A percentile compares a stretch with the other conserved stretches of the same genome.
Conservation (phyloP, 352 stramenopile species). For the Peronospora destructor region DNA sequence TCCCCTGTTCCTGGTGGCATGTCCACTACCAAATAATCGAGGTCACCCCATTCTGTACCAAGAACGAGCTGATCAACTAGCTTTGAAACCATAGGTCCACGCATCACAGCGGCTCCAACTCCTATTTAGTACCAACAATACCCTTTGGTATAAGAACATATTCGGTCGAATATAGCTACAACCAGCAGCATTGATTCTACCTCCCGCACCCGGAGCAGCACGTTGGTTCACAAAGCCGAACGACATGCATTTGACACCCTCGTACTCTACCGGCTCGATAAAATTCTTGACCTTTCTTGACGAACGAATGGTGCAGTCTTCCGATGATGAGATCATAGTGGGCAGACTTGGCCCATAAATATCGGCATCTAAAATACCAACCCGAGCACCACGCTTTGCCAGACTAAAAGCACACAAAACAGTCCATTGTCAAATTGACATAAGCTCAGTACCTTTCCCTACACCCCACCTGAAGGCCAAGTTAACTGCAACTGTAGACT, state of each 20-base stretch:
- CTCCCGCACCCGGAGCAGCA: conserved; percentile 64
- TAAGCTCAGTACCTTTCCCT: not conserved
- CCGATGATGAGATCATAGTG: conserved; percentile 89
- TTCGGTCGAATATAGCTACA: not conserved
- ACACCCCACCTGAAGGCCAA: conserved; percentile 85
- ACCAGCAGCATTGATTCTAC: conserved; percentile 14
- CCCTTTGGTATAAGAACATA: not conserved
- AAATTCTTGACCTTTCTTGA: conserved; percentile 69
- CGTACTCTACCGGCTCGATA: conserved; percentile 75
- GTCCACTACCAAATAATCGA: conserved; percentile 99
- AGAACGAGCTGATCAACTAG: conserved; percentile 94
- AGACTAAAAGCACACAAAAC: conserved; percentile 38
- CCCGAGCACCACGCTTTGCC: conserved; percentile 82
- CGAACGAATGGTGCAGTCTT: conserved; percentile 58
- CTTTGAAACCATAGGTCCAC: conserved; percentile 97
- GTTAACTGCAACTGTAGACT: conserved; percentile 98
- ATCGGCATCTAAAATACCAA: conserved; percentile 98
- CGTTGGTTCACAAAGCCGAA: conserved; percentile 90
- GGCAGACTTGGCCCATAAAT: conserved; percentile 98
- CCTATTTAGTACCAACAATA: conserved; percentile 15
- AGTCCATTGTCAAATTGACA: not conserved
- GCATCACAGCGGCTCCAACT: conserved; percentile 90
- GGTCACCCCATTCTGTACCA: conserved; percentile 95
- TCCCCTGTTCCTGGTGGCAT: conserved; percentile 99
- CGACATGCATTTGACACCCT: conserved; percentile 90